phyloP scores from a whole-genome alignment of 805 yeast species.

The Saccharomycopsis fermentans region DNA sequence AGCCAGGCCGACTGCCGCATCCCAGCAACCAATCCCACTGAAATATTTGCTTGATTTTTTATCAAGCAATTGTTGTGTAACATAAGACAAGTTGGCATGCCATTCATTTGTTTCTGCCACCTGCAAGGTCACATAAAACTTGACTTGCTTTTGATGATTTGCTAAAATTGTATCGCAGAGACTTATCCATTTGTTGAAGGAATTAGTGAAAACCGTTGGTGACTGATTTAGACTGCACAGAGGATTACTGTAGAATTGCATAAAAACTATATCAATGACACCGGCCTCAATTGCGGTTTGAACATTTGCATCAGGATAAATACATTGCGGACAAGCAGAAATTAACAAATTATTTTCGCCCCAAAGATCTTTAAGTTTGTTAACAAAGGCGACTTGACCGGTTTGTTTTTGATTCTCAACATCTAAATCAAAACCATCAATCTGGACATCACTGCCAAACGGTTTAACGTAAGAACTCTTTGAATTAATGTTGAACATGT shows the following conservation, averaged over 20 bases:
- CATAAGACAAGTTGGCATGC: slow-evolving; percentile 6
- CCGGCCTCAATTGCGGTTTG: slow-evolving; percentile 34
- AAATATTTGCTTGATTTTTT: slow-evolving; percentile 3
- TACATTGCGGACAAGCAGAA: slow-evolving; percentile 63
- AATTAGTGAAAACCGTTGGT: slow-evolving; percentile 25
- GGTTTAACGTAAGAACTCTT: slow-evolving; percentile 27
- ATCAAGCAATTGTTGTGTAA: slow-evolving; percentile 6
- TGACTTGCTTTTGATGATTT: slow-evolving; percentile 32
- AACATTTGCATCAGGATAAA: slow-evolving; percentile 43
- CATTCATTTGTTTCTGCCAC: slow-evolving; percentile 4
- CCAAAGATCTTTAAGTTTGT: slow-evolving; percentile 24
- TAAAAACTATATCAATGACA: slow-evolving; percentile 48
- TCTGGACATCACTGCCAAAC: slow-evolving; percentile 10
- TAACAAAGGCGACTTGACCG: slow-evolving; percentile 44
- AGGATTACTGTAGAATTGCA: slow-evolving; percentile 58
- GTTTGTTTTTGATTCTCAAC: slow-evolving; percentile 27
- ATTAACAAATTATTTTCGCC: slow-evolving; percentile 40
- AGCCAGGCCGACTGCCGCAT: slow-evolving; percentile 13
- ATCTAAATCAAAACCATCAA: slow-evolving; percentile 19
- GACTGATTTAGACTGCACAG: slow-evolving; percentile 29
- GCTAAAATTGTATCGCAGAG: slow-evolving; percentile 37
- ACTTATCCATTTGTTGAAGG: slow-evolving; percentile 39
- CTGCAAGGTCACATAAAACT: slow-evolving; percentile 14
- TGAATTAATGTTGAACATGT: slow-evolving; percentile 37
- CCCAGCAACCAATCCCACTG: slow-evolving; percentile 17